Percentiles rank a stretch among this genome's conserved stretches.
Evolutionary conservation across 1,284 basidiomycete species (phyloP).

Genomic region (Sporisorium graminicola): DNA sequence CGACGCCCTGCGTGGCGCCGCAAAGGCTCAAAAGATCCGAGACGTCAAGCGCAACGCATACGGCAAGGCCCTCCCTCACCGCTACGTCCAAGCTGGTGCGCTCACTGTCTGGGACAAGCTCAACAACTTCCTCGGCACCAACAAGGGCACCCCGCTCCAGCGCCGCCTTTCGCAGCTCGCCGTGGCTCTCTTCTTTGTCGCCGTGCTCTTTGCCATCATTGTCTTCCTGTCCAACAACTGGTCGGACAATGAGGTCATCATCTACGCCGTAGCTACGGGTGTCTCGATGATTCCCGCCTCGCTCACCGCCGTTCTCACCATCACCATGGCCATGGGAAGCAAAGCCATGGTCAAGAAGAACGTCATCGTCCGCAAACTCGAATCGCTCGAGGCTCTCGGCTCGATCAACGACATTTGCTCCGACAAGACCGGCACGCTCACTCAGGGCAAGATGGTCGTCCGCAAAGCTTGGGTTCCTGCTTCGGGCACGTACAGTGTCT

Average conservation of each 20-base stretch:
- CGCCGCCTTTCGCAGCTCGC: slow-evolving; percentile 69
- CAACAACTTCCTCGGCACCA: slow-evolving; percentile 69
- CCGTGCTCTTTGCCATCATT: slow-evolving; percentile 70
- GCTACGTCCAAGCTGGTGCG: slow-evolving; percentile 70
- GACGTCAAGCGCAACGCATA: slow-evolving; percentile 73
- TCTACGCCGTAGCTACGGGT: slow-evolving; percentile 72
- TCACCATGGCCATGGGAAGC: slow-evolving; percentile 73
- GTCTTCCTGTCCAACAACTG: slow-evolving; percentile 70
- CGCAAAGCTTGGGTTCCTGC: slow-evolving; percentile 67
- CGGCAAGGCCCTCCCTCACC: slow-evolving; percentile 69
- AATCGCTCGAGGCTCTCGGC: slow-evolving; percentile 67
- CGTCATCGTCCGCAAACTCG: slow-evolving; percentile 73
- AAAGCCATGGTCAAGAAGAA: slow-evolving; percentile 74
- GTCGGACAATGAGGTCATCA: slow-evolving; percentile 66
- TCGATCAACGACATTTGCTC: slow-evolving; percentile 69
- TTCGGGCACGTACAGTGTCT: slow-evolving; percentile 61
- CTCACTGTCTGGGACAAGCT: slow-evolving; percentile 69
- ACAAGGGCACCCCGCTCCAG: slow-evolving; percentile 70
- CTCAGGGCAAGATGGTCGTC: slow-evolving; percentile 68
- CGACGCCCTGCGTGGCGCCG: slow-evolving; percentile 63
- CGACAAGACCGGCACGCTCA: slow-evolving; percentile 69
- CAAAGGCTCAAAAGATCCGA: slow-evolving; percentile 63
- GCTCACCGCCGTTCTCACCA: slow-evolving; percentile 67
- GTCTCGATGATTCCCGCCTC: slow-evolving; percentile 74
- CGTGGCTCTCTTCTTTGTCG: slow-evolving; percentile 65